Evolutionary conservation across 2,329 filamentous ascomycete genomes (phyloP).

Genomic region (Nemania sp.): DNA sequence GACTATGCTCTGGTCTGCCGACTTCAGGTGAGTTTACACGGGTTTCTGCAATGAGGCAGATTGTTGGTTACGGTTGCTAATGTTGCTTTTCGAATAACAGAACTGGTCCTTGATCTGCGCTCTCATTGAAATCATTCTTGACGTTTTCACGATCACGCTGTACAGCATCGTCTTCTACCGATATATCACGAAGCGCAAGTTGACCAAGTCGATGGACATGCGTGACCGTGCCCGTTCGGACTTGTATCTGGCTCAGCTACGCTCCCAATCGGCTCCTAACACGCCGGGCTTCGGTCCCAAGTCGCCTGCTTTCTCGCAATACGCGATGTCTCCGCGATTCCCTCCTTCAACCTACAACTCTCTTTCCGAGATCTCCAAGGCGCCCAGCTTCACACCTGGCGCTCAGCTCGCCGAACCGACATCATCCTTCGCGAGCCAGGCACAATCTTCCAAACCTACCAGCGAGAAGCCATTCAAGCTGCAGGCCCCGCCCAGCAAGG

Average conservation of each 20-base stretch:
- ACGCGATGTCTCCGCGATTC: conserved; percentile 64
- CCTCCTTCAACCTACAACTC: conserved; percentile 60
- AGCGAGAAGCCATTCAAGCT: conserved; percentile 76
- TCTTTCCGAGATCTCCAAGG: conserved; percentile 48
- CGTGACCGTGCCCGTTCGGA: conserved; percentile 93
- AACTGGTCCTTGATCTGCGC: conserved; percentile 97
- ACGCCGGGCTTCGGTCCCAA: conserved; percentile 84
- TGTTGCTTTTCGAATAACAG: conserved; percentile 47
- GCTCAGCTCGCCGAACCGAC: conserved; percentile 60
- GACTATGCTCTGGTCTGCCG: conserved; percentile 91
- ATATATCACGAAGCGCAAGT: conserved; percentile 93
- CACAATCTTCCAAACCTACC: conserved; percentile 31
- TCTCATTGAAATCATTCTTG: conserved; percentile 93
- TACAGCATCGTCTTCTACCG: conserved; percentile 97
- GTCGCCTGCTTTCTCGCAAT: conserved; percentile 58
- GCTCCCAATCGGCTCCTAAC: conserved; percentile 87
- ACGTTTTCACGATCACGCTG: conserved; percentile 86
- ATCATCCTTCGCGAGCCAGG: conserved; percentile 60
- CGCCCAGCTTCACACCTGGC: conserved; percentile 56
- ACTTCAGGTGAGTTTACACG: conserved; percentile 64
- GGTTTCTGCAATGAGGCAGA: conserved; percentile 14
- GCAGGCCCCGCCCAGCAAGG: conserved; percentile 79
- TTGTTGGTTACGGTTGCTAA: conserved; percentile 32
- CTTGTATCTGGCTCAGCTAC: conserved; percentile 86
- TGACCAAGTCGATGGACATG: conserved; percentile 94